Conservation (phyloP, 805 yeast genomes). For the Hanseniaspora valbyensis region DNA sequence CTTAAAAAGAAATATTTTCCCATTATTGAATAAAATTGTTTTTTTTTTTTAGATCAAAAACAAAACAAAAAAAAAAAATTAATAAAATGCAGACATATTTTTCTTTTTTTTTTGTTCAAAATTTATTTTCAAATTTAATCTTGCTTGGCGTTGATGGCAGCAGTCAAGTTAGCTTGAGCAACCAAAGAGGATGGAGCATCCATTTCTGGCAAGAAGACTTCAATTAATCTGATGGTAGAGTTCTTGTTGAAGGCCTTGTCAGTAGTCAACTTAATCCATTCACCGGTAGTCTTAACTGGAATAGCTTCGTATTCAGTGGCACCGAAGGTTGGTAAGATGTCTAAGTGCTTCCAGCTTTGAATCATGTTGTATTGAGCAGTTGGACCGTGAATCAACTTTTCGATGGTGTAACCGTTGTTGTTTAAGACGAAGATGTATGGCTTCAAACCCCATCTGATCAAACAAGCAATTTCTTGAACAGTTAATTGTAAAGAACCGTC, state of each 20-base stretch:
- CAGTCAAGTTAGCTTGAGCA: constrained; percentile 55
- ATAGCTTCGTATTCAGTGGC: constrained; percentile 43
- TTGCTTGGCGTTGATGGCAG: constrained; percentile 36
- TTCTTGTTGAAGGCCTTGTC: constrained; percentile 41
- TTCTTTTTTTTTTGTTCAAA: too few relatives aligned
- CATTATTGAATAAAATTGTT: too few relatives aligned
- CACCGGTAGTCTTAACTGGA: constrained; percentile 47
- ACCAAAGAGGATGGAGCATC: constrained; percentile 60
- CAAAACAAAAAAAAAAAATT: too few relatives aligned
- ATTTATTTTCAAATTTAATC: constrained; percentile 8
- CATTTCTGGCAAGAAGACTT: constrained; percentile 55
- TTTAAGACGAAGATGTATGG: constrained; percentile 61
- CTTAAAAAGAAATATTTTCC: not conserved
- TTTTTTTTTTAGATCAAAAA: too few relatives aligned
- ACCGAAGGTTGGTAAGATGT: constrained; percentile 32
- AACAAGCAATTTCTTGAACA: constrained; percentile 60
- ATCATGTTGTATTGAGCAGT: constrained; percentile 54
- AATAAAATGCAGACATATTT: not conserved
- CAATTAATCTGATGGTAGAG: constrained; percentile 53
- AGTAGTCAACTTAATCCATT: constrained; percentile 41
- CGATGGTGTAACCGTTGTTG: constrained; percentile 67
- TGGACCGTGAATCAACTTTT: constrained; percentile 61
- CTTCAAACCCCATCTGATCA: constrained; percentile 53
- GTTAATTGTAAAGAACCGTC: constrained; percentile 69
- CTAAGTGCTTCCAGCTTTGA: constrained; percentile 58